A percentile compares a stretch with the other conserved stretches of the same genome.
Evolutionary conservation across 1,139 yeast species (phyloP).

Genomic region (Lodderomyces elongisporus): DNA sequence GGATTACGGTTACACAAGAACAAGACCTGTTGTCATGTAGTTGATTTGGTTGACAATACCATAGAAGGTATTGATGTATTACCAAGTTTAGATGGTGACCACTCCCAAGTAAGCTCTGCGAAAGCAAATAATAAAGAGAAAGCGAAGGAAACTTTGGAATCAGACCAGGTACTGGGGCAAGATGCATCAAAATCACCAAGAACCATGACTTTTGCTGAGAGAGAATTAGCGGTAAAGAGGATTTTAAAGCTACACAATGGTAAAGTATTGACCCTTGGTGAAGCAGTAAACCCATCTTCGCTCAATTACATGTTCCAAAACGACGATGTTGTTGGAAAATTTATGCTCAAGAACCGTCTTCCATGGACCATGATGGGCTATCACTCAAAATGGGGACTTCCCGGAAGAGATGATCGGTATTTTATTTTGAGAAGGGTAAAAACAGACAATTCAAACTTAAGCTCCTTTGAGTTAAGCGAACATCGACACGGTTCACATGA

Average conservation of each 20-base stretch:
- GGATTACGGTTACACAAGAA: conserved; percentile 65
- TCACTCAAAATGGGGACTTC: conserved; percentile 29
- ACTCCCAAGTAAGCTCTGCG: conserved; percentile 23
- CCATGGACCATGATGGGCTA: conserved; percentile 8
- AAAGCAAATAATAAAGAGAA: conserved; percentile 15
- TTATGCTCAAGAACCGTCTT: conserved; percentile 11
- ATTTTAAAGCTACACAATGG: conserved; percentile 5
- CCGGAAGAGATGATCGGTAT: conserved; percentile 13
- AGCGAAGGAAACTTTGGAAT: conserved; percentile 8
- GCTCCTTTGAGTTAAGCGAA: conserved; percentile 15
- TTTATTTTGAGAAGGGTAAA: conserved; percentile 15
- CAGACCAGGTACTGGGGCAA: conserved; percentile 11
- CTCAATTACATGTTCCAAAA: conserved; percentile 12
- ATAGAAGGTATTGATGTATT: conserved; percentile 56
- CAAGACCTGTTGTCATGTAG: conserved; percentile 65
- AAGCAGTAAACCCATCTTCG: conserved; percentile 10
- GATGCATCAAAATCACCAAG: too few species aligned
- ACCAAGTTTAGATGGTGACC: conserved; percentile 50
- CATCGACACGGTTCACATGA: conserved; percentile 9
- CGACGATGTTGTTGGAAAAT: conserved; percentile 14
- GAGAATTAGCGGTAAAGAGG: conserved; percentile 2
- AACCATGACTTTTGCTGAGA: too few species aligned
- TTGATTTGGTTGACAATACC: conserved; percentile 69
- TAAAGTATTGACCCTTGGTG: conserved; percentile 19
- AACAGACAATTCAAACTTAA: conserved; percentile 6